Evolutionary conservation across 1,284 basidiomycete genomes (phyloP).

Genomic region (Puccinia polysora): DNA sequence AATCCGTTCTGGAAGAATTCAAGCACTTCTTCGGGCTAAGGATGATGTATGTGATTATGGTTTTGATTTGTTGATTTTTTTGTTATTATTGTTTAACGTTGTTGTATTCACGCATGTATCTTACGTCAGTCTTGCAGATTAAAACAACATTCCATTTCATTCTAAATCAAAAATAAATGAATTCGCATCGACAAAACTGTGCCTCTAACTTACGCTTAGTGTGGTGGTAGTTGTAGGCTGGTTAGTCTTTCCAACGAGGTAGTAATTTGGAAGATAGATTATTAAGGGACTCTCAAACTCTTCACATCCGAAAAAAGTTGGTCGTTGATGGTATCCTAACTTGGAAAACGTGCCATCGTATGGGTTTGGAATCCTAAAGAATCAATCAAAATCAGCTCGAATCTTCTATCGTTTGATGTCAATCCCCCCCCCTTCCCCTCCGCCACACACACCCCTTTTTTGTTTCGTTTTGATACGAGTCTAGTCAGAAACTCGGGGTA

Average conservation of each 20-base stretch:
- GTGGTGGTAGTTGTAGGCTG: slow-evolving; percentile 9
- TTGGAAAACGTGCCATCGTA: slow-evolving; percentile 21
- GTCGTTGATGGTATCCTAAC: slow-evolving; percentile 23
- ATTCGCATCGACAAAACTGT: not conserved
- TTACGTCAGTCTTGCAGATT: too few relatives aligned
- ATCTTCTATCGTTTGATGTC: too few relatives aligned
- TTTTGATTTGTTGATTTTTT: not conserved
- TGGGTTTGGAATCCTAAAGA: slow-evolving; percentile 28
- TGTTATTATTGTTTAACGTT: not conserved
- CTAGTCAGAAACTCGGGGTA: not conserved
- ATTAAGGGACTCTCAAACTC: slow-evolving; percentile 17
- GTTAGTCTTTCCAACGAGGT: slow-evolving; percentile 26
- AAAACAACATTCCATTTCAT: too few relatives aligned
- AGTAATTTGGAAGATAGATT: slow-evolving; percentile 35
- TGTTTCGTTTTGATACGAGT: not conserved
- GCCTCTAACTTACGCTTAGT: slow-evolving; percentile 3
- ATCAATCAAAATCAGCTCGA: not conserved
- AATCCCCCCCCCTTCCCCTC: not conserved
- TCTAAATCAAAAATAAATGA: not conserved
- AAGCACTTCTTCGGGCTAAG: slow-evolving; percentile 31
- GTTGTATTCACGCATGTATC: too few relatives aligned
- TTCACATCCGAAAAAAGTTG: slow-evolving; percentile 34
- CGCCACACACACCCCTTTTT: not conserved
- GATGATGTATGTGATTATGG: not conserved
- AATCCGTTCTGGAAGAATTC: slow-evolving; percentile 35